Base-by-base conservation (phyloP, 441 rosid species). In the Oxalis stricta region DNA sequence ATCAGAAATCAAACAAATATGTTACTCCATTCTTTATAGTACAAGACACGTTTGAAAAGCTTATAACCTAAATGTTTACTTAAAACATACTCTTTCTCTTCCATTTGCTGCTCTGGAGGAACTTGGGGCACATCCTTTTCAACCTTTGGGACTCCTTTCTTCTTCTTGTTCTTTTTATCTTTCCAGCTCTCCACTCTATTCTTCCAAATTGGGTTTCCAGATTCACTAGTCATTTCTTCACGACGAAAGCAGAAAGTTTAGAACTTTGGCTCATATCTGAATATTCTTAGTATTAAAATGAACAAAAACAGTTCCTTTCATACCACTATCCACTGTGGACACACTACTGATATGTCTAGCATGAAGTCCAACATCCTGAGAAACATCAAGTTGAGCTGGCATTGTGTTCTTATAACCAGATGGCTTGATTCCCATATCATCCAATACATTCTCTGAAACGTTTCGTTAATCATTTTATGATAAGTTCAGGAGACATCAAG, bases 101-200 rank as follows among this genome's bases (percentile, higher is more conserved):
- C 88, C 93, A 91, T 85, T 58, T 72, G 93, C 54, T 91, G 96
- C 49, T 79, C 87, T 0, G 73, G 40, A 48, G 96, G 98, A 68
- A 72, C 32, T 70, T 76, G 63, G 61, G 72, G 65, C 14, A 56
- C 55, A 11, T 70, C 72, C 36, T 55, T 65, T 59, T 72, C 84
- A 51, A 55, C 64, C 64, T 91, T 82, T 5, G 78, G 43, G 26
- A 71, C 64, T 56, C 59, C 43, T 44, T 73, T 79, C 44, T 69
- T 84, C 77, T 82, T 89, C 75, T 81, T 80, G 59, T 58, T 66
- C 72, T 91, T 91, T 64, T 91, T 91, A 33, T 80, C 96, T 72
- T 83, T 91, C 96, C 96, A 86, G 47, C 93, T 86, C 53, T 91
- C 96, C 39, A 86, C 96, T 44, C 96, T 73, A 58, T 83, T 86